Conservation (phyloP, 331 rosid genomes). For the Ulmus americana region DNA sequence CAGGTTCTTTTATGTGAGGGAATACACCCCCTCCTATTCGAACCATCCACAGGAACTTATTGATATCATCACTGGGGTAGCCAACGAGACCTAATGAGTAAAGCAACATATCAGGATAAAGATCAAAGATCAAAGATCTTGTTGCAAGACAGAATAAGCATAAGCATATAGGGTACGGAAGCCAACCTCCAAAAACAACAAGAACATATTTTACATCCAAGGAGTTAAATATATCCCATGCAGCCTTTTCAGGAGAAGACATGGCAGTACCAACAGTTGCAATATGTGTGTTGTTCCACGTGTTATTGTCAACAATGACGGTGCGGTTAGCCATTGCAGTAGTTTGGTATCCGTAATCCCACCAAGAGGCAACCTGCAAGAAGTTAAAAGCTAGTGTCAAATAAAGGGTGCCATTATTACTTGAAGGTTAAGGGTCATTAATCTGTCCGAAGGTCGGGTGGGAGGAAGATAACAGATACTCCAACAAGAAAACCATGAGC, state of each 20-base stretch:
- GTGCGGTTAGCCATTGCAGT: conserved; percentile 99
- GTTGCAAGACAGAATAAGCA: conserved; percentile 11
- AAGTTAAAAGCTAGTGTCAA: conserved; percentile 4
- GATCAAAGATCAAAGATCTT: conserved; percentile 19
- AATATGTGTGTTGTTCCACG: conserved; percentile 99
- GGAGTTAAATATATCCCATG: conserved; percentile 97
- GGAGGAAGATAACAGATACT: no score
- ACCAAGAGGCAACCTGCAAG: conserved; percentile 97
- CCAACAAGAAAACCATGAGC: background rate
- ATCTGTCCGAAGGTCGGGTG: background rate
- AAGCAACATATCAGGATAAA: conserved; percentile 29
- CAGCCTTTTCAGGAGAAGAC: conserved; percentile 99
- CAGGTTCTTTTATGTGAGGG: conserved; percentile 96
- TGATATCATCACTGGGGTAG: conserved; percentile 95
- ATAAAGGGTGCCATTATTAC: no score
- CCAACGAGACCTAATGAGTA: conserved; percentile 81
- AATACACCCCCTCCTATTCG: conserved; percentile 99
- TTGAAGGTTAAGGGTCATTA: conserved; percentile 10
- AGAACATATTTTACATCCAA: conserved; percentile 98
- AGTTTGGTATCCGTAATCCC: conserved; percentile 99
- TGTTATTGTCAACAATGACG: conserved; percentile 95
- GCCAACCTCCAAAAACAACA: conserved; percentile 94
- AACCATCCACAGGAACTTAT: conserved; percentile 99
- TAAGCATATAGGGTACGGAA: conserved; percentile 25
- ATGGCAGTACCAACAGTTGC: conserved; percentile 99